phyloP scores from a whole-genome alignment of 2,329 filamentous ascomycete genomes.

The Botryotinia globosa region DNA sequence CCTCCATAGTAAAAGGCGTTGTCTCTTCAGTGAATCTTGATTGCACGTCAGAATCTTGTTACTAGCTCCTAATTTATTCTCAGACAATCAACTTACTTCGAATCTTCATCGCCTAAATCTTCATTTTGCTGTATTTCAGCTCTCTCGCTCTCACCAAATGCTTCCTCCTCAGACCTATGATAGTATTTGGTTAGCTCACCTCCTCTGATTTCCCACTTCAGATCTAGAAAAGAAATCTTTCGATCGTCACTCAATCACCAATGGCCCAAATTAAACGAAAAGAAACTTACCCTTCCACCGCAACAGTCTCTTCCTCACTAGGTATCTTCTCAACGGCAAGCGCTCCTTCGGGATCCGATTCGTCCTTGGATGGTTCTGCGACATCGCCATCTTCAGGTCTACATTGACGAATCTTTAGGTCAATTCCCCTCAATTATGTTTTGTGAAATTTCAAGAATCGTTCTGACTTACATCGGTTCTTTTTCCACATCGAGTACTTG shows the following conservation, averaged over 20 bases:
- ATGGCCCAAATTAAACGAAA: neutral
- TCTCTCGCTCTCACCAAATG: neutral
- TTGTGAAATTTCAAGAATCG: neutral
- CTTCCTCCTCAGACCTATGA: neutral
- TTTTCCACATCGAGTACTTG: neutral
- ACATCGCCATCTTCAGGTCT: neutral
- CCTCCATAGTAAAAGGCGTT: neutral
- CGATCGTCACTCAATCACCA: neutral
- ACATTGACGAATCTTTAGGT: neutral
- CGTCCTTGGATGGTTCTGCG: neutral
- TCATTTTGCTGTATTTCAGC: neutral
- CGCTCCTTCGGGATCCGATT: neutral
- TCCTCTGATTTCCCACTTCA: neutral
- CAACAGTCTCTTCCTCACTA: slow-evolving; percentile 3
- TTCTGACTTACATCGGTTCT: neutral
- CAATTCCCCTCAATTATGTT: neutral
- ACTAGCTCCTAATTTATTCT: neutral
- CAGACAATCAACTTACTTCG: neutral
- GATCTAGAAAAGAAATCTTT: neutral
- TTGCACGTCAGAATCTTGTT: neutral
- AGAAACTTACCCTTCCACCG: neutral
- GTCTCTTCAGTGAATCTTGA: neutral
- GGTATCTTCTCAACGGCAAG: neutral
- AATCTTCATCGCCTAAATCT: neutral
- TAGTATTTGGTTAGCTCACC: neutral